phyloP scores from a whole-genome alignment of 768 basidiomycete species.

The Chlorophyllum brunneum region DNA sequence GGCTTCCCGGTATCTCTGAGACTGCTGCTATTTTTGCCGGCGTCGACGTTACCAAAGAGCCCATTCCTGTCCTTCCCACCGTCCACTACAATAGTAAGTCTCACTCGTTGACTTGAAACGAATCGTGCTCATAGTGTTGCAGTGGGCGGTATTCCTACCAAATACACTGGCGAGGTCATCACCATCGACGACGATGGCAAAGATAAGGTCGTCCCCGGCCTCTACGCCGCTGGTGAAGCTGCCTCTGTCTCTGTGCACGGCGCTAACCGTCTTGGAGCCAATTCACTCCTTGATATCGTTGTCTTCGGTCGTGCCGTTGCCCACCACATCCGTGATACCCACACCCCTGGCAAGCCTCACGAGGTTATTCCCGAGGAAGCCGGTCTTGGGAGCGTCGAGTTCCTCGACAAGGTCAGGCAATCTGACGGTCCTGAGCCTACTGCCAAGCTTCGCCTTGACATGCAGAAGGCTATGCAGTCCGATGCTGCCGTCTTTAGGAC shows the following conservation, averaged over 20 bases:
- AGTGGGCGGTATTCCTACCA: constrained; percentile 99
- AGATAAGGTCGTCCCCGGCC: constrained; percentile 90
- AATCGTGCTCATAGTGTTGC: neutral
- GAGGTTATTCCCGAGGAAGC: constrained; percentile 83
- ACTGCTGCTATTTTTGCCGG: constrained; percentile 98
- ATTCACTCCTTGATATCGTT: constrained; percentile 97
- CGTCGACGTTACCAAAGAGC: constrained; percentile 99
- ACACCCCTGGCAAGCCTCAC: constrained; percentile 88
- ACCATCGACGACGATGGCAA: constrained; percentile 86
- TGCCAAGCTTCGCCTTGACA: constrained; percentile 85
- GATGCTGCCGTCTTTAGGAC: constrained; percentile 99
- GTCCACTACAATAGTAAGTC: constrained; percentile 97
- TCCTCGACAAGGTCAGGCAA: constrained; percentile 82
- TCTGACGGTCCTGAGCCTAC: constrained; percentile 82
- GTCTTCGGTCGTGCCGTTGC: constrained; percentile 99
- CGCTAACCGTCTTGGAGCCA: constrained; percentile 98
- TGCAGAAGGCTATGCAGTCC: constrained; percentile 99
- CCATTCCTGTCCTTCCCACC: constrained; percentile 96
- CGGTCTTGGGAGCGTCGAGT: constrained; percentile 79
- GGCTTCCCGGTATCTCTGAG: constrained; percentile 98
- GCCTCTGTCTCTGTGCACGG: constrained; percentile 99
- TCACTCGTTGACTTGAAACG: neutral
- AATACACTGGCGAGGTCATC: constrained; percentile 95
- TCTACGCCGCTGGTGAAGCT: constrained; percentile 98
- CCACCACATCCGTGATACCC: constrained; percentile 91